Evolutionary conservation across 805 yeast genomes (phyloP).

Genomic region (Lipomyces kockii): DNA sequence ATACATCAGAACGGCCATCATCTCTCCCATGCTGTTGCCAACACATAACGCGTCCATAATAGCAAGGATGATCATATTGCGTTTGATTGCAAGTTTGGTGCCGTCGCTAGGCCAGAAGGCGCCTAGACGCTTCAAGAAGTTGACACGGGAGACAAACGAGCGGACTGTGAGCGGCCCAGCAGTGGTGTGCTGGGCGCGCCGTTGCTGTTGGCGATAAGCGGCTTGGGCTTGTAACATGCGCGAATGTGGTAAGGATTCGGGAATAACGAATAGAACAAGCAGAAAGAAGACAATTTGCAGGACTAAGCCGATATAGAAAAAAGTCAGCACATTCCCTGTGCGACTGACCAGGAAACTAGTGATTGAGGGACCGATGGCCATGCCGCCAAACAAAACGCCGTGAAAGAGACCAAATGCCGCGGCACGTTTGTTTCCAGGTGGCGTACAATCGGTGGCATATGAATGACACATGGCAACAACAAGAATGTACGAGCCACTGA

Average conservation of each 20-base stretch:
- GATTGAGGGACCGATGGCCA: slow-evolving; percentile 32
- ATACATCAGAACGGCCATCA: slow-evolving; percentile 29
- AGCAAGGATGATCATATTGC: slow-evolving; percentile 23
- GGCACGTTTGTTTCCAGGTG: slow-evolving; percentile 27
- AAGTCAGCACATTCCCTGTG: slow-evolving; percentile 22
- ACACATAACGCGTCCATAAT: slow-evolving; percentile 21
- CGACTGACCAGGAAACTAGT: slow-evolving; percentile 17
- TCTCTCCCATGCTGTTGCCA: slow-evolving; percentile 21
- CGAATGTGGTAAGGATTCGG: slow-evolving; percentile 23
- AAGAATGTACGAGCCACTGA: slow-evolving; percentile 25
- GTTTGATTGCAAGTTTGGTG: slow-evolving; percentile 20
- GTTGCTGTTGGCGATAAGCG: slow-evolving; percentile 13
- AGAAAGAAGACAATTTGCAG: slow-evolving; percentile 17
- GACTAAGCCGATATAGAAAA: slow-evolving; percentile 25
- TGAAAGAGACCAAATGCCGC: slow-evolving; percentile 31
- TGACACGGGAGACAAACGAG: slow-evolving; percentile 9
- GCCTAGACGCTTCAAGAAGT: slow-evolving; percentile 18
- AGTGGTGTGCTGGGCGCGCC: not conserved
- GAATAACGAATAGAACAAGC: slow-evolving; percentile 20
- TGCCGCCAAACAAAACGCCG: slow-evolving; percentile 24
- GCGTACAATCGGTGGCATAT: slow-evolving; percentile 28
- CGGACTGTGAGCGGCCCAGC: slow-evolving; percentile 6
- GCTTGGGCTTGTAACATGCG: slow-evolving; percentile 16
- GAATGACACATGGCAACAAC: slow-evolving; percentile 33
- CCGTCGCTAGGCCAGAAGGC: slow-evolving; percentile 32